These are phyloP conservation scores for Clathrus columnatus DNA, from an alignment of 768 basidiomycete genomes.

Conservation along the genomic window DNA sequence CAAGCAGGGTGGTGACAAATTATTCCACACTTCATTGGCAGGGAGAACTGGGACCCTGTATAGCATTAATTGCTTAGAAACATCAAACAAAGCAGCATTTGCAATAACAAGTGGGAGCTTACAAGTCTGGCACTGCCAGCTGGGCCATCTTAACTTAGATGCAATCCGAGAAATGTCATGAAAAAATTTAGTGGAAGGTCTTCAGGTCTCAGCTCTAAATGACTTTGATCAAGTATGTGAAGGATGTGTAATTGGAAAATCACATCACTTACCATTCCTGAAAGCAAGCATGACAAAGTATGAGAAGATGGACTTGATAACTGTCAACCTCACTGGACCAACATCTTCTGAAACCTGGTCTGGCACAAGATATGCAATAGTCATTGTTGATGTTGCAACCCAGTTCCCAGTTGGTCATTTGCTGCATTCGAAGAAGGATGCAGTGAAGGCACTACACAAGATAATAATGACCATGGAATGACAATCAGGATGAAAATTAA, in stretches of 20 bases:
- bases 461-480: constrained; percentile 13
- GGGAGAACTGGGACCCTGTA: constrained; percentile 10
- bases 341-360: constrained; percentile 12
- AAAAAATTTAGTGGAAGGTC: constrained; percentile 19
- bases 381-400: not conserved
- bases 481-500: constrained; percentile 13
- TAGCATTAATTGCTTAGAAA: constrained; percentile 2
- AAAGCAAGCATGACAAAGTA: constrained; percentile 21
- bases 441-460: constrained; percentile 7
- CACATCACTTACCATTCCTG: constrained; percentile 23
- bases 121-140: constrained; percentile 18
- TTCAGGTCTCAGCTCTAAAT: constrained; percentile 15
- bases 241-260: constrained; percentile 29
- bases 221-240: constrained; percentile 20
- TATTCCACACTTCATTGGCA: not conserved
- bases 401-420: not conserved
- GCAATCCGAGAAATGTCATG: constrained; percentile 15
- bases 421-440: constrained; percentile 10
- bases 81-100: not conserved
- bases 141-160: constrained; percentile 20
- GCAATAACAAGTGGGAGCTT: constrained; percentile 14
- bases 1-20: constrained; percentile 5
- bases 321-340: constrained; percentile 14
- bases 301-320: constrained; percentile 13
- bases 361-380: constrained; percentile 1